Percentiles rank a stretch among this genome's conserved stretches.
Conservation (phyloP, 2,329 filamentous ascomycete species). For the Stromatinia cepivora region DNA sequence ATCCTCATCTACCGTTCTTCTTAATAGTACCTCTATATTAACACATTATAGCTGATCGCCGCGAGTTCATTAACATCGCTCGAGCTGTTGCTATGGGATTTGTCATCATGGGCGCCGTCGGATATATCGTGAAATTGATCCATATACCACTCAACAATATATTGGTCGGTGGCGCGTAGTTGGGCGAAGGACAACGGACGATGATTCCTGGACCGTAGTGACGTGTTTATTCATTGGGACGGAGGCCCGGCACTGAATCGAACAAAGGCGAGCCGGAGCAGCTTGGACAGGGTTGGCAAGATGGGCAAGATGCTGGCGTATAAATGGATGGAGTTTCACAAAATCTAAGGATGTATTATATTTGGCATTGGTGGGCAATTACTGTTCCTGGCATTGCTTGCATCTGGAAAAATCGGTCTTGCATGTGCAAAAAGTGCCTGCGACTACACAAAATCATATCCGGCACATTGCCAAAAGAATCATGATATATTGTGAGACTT, state of each 20-base stretch:
- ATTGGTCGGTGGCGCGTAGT: constrained; percentile 47
- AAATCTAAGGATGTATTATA: constrained; percentile 25
- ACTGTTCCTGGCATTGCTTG: constrained; percentile 5
- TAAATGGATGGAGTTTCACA: constrained; percentile 19
- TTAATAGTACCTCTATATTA: background rate
- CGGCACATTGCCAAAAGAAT: background rate
- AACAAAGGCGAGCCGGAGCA: background rate
- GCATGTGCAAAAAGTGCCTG: background rate
- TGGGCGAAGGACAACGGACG: background rate
- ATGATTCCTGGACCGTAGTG: background rate
- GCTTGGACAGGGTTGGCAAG: background rate
- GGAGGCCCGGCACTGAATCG: background rate
- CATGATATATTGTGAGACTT: background rate
- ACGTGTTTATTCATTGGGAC: background rate
- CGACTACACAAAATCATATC: constrained; percentile 11
- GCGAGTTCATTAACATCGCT: constrained; percentile 49
- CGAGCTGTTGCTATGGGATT: constrained; percentile 55
- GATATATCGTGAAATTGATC: constrained; percentile 53
- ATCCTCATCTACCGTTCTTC: background rate
- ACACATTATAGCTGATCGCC: constrained; percentile 41
- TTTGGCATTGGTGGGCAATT: constrained; percentile 16
- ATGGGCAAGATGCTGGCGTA: constrained; percentile 10
- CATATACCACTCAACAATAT: constrained; percentile 57
- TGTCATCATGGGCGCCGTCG: constrained; percentile 54
- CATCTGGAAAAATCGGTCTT: constrained; percentile 8